Evolutionary conservation across 2,329 filamentous ascomycete genomes (phyloP).

Genomic region (Hypoxylon sp.): DNA sequence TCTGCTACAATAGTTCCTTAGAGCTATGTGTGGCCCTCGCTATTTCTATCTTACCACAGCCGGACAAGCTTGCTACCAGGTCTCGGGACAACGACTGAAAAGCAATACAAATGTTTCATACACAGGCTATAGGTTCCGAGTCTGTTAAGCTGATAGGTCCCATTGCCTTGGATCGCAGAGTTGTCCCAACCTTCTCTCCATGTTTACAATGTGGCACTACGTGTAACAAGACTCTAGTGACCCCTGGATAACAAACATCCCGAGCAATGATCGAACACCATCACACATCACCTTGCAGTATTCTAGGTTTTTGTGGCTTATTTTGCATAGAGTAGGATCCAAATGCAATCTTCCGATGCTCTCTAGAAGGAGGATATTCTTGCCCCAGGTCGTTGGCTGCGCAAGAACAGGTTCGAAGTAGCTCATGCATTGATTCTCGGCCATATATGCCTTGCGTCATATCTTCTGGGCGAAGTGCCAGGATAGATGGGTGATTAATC

Average conservation of each 20-base stretch:
- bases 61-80: neutral
- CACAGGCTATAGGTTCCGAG: neutral
- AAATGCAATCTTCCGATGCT: neutral
- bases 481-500: neutral
- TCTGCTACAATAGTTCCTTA: neutral
- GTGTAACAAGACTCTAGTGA: constrained; percentile 17
- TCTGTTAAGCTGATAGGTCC: neutral
- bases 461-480: neutral
- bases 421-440: constrained; percentile 1
- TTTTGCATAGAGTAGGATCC: neutral
- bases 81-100: constrained; percentile 11
- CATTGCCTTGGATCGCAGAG: neutral
- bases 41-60: neutral
- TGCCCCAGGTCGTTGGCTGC: neutral
- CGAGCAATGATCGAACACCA: constrained; percentile 10
- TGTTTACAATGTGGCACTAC: neutral
- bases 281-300: constrained; percentile 30
- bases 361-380: neutral
- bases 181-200: neutral
- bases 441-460: constrained; percentile 1
- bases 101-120: constrained; percentile 7
- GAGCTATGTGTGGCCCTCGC: neutral
- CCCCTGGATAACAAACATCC: constrained; percentile 6
- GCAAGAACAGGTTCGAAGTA: neutral
- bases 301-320: neutral